These are phyloP conservation scores for Huntiella omanensis DNA, from an alignment of 2,329 filamentous ascomycete species.

Conservation along the genomic window DNA sequence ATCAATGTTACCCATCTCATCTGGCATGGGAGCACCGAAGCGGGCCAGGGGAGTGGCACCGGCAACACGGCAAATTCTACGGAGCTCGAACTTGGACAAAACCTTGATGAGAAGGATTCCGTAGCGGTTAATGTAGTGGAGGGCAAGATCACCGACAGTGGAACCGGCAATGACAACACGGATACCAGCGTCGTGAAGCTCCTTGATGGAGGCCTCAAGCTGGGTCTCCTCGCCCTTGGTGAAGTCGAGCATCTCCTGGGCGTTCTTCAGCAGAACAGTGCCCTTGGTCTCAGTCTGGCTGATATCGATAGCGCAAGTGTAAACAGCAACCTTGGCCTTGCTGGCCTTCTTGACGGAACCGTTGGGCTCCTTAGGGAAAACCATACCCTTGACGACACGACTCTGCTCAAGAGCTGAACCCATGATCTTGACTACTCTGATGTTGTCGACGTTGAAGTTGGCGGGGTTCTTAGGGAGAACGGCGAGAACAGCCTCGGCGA, in stretches of 20 bases:
- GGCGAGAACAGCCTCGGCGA: constrained; percentile 67
- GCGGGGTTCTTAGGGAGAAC: constrained; percentile 88
- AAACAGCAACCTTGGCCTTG: constrained; percentile 93
- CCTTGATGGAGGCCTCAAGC: constrained; percentile 81
- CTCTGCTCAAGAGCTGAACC: constrained; percentile 89
- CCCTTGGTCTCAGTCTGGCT: constrained; percentile 98
- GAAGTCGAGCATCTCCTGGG: constrained; percentile 97
- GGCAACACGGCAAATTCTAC: constrained; percentile 85
- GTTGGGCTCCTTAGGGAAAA: constrained; percentile 90
- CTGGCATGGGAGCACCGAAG: constrained; percentile 95
- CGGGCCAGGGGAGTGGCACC: constrained; percentile 91
- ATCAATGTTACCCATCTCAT: constrained; percentile 93
- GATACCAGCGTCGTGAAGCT: constrained; percentile 82
- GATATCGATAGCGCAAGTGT: constrained; percentile 86
- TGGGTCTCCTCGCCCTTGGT: constrained; percentile 91
- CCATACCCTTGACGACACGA: constrained; percentile 92
- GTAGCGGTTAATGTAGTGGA: constrained; percentile 96
- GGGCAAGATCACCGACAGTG: constrained; percentile 83
- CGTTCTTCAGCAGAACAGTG: constrained; percentile 88
- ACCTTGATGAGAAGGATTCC: constrained; percentile 94
- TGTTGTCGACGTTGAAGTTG: constrained; percentile 98
- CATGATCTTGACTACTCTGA: constrained; percentile 99
- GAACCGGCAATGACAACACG: constrained; percentile 83
- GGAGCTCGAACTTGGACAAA: constrained; percentile 93
- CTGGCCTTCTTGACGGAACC: constrained; percentile 75